Evolutionary conservation across 176 grass and related monocot genomes (phyloP).

Genomic region (Dactylis glomerata): DNA sequence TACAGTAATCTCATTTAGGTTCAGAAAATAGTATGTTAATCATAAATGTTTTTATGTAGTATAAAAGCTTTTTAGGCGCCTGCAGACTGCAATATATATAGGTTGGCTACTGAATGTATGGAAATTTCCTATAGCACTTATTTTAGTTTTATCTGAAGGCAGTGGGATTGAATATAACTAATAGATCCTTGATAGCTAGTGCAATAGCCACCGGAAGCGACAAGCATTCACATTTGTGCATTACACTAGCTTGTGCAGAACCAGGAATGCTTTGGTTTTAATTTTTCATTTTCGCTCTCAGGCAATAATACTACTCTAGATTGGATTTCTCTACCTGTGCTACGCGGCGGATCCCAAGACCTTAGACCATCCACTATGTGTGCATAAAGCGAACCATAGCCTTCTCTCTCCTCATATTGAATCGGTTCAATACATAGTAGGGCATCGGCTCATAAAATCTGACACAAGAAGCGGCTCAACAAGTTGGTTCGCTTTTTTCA

Average conservation of each 20-base stretch:
- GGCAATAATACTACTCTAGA: slow-evolving; percentile 39
- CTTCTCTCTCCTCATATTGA: no score
- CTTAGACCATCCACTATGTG: no score
- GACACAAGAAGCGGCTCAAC: no score
- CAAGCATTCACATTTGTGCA: neutral
- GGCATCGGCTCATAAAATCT: no score
- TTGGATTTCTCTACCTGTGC: slow-evolving; percentile 92
- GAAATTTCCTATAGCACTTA: neutral
- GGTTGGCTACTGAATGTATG: neutral
- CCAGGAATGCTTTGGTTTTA: neutral
- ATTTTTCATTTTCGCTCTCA: neutral
- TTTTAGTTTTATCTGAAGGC: neutral
- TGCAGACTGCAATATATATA: no score
- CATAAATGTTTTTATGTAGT: no score
- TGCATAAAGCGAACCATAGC: no score
- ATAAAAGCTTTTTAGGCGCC: no score
- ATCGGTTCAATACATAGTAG: no score
- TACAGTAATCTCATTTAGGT: slow-evolving; percentile 55
- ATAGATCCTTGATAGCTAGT: neutral
- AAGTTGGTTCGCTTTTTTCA: no score
- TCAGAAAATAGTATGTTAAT: slow-evolving; percentile 53
- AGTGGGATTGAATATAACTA: neutral
- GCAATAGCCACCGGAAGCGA: neutral
- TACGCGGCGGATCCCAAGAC: slow-evolving; percentile 89
- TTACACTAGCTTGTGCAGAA: neutral